A percentile compares a stretch with the other conserved stretches of the same genome.
These are phyloP conservation scores for Lepiota brunneoincarnata DNA, from an alignment of 768 basidiomycete genomes.

Conservation along the genomic window DNA sequence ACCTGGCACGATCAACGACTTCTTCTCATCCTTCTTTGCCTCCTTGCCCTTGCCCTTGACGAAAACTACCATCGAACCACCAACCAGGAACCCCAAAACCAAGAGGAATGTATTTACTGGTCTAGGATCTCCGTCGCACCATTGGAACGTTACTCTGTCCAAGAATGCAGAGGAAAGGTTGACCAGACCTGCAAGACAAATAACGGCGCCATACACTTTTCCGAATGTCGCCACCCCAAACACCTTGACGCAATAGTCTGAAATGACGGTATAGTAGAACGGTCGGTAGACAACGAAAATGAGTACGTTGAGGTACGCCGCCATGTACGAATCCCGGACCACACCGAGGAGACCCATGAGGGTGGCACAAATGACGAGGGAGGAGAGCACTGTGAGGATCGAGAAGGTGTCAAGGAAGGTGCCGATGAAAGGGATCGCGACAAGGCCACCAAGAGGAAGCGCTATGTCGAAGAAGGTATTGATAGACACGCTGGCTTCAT, in stretches of 20 bases:
- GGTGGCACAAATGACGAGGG: constrained; percentile 1
- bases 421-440: constrained; percentile 6
- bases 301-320: constrained; percentile 3
- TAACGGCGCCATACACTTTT: constrained; percentile 4
- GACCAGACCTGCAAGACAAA: not conserved
- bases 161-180: not conserved
- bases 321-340: not conserved
- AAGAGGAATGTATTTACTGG: not conserved
- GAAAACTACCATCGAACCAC: not conserved
- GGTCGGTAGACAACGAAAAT: constrained; percentile 4
- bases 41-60: not conserved
- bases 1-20: no score
- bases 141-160: not conserved
- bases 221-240: constrained; percentile 5
- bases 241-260: constrained; percentile 2
- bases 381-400: not conserved
- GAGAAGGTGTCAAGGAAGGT: constrained; percentile 4
- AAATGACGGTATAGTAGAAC: constrained; percentile 6
- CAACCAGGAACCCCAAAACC: not conserved
- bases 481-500: not conserved
- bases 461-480: constrained; percentile 1
- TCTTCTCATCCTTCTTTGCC: not conserved
- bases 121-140: constrained; percentile 4
- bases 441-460: not conserved
- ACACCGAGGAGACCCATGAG: constrained; percentile 4